phyloP scores from a whole-genome alignment of 441 rosid genomes.

The Gossypium davidsonii region DNA sequence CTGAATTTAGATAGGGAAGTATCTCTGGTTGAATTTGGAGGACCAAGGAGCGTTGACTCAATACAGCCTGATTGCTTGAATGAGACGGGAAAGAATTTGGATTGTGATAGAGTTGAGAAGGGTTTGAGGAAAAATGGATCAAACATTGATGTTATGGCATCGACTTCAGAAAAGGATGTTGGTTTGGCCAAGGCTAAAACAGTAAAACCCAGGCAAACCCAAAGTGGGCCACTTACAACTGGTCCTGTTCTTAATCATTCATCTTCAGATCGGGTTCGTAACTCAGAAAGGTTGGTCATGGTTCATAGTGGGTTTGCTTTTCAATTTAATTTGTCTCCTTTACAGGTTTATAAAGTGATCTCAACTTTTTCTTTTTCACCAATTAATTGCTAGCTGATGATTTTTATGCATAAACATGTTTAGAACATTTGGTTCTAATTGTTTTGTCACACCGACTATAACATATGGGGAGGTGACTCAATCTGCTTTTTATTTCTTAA shows the following conservation, averaged over 20 bases:
- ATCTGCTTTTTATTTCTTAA: background rate
- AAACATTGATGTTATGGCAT: conserved; percentile 39
- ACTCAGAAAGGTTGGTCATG: conserved; percentile 55
- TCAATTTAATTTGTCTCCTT: background rate
- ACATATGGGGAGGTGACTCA: background rate
- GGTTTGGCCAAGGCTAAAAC: conserved; percentile 41
- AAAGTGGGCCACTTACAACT: conserved; percentile 83
- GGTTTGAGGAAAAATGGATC: conserved; percentile 37
- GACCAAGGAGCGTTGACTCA: conserved; percentile 28
- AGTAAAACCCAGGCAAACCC: conserved; percentile 61
- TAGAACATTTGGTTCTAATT: background rate
- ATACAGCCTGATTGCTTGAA: conserved; percentile 31
- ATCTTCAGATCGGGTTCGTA: conserved; percentile 48
- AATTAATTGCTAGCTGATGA: background rate
- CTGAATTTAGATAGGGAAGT: conserved; percentile 26
- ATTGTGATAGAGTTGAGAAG: conserved; percentile 38
- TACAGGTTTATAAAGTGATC: background rate
- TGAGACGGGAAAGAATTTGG: conserved; percentile 45
- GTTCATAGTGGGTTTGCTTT: conserved; percentile 8
- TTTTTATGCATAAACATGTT: background rate
- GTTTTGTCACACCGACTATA: background rate
- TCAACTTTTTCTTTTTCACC: background rate
- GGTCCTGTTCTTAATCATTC: conserved; percentile 54
- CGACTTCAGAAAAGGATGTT: conserved; percentile 49
- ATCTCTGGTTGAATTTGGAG: conserved; percentile 32